Conservation (phyloP, 495 filamentous ascomycete species). For the Aspergillus ellipticus region DNA sequence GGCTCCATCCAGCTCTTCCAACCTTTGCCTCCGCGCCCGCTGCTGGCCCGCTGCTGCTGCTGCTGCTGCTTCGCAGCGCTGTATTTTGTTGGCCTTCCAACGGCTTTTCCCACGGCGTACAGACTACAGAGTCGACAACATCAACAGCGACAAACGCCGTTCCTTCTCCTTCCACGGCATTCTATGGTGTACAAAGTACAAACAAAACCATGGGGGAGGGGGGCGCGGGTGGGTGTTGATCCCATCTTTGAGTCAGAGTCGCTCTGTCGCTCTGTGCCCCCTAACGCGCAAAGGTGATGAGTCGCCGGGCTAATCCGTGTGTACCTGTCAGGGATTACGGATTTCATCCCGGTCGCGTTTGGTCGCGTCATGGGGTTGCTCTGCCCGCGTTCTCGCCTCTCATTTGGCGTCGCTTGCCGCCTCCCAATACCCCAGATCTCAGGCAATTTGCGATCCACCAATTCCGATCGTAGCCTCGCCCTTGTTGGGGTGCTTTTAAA, state of each 20-base stretch:
- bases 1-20: neutral
- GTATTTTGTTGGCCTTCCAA: no score
- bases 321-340: neutral
- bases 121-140: no score
- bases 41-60: no score
- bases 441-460: slow-evolving; percentile 21
- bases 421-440: slow-evolving; percentile 18
- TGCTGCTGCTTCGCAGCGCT: no score
- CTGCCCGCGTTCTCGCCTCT: neutral
- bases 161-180: no score
- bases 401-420: slow-evolving; percentile 7
- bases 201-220: neutral
- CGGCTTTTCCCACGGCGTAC: no score
- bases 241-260: neutral
- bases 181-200: neutral
- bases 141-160: no score
- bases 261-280: neutral
- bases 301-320: neutral
- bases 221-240: neutral
- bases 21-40: no score
- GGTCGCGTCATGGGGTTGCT: slow-evolving; percentile 1
- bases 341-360: neutral
- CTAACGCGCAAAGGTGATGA: slow-evolving; percentile 1
- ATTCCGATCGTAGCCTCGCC: slow-evolving; percentile 3
- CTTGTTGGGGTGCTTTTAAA: neutral